Evolutionary conservation across 331 rosid genomes (phyloP).

Genomic region (Cydonia oblonga): DNA sequence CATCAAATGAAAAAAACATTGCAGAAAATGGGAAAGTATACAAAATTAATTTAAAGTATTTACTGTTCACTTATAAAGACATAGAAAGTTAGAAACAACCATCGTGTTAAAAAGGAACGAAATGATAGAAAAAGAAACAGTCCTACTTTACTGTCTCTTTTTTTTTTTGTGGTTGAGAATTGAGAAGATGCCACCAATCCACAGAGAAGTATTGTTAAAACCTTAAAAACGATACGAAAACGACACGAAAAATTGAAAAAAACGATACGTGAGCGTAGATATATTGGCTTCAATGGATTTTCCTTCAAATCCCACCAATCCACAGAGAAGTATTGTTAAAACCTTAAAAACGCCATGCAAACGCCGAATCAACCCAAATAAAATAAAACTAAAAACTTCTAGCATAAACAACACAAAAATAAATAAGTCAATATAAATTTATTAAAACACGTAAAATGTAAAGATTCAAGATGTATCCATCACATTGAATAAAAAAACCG

Average conservation of each 20-base stretch:
- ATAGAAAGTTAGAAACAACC: background rate
- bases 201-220: too few relatives aligned
- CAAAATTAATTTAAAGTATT: too few relatives aligned
- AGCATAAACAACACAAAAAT: background rate
- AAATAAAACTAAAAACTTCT: background rate
- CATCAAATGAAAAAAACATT: background rate
- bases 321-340: background rate
- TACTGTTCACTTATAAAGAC: too few relatives aligned
- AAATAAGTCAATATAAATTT: background rate
- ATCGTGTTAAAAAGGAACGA: background rate
- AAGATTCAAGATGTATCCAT: background rate
- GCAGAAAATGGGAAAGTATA: background rate
- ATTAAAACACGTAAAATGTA: too few relatives aligned
- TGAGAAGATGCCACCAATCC: background rate
- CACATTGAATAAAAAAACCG: background rate
- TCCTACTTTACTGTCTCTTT: background rate
- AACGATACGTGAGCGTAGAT: background rate
- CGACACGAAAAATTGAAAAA: too few relatives aligned
- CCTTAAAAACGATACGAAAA: too few relatives aligned
- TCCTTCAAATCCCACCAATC: too few relatives aligned
- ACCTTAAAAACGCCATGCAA: background rate
- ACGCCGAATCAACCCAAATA: background rate
- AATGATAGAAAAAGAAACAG: background rate
- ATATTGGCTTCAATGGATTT: background rate
- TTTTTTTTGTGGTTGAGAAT: background rate